Percentiles rank a stretch among this genome's conserved stretches.
phyloP scores from a whole-genome alignment of 768 basidiomycete genomes.

The Trametes meyenii region DNA sequence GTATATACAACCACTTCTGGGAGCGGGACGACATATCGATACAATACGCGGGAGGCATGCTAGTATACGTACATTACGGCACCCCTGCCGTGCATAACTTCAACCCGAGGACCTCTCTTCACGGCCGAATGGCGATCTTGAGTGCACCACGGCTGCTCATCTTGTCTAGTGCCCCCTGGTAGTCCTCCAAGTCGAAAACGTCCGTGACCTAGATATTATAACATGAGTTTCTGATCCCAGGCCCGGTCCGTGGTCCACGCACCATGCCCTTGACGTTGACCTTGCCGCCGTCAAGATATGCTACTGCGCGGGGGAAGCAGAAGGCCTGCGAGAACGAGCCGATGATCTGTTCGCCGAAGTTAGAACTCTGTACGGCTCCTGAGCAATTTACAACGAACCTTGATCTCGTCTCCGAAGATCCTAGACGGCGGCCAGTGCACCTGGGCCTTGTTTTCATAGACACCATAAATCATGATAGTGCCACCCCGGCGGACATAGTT shows the following conservation, averaged over 20 bases:
- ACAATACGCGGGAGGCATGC: conserved; percentile 5
- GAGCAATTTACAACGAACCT: conserved; percentile 34
- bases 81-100: not conserved
- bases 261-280: conserved; percentile 83
- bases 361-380: too few relatives aligned
- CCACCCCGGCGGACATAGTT: conserved; percentile 90
- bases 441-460: conserved; percentile 83
- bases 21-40: conserved; percentile 8
- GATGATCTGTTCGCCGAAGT: conserved; percentile 58
- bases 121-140: conserved; percentile 55
- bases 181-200: conserved; percentile 60
- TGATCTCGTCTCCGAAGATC: conserved; percentile 77
- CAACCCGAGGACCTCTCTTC: not conserved
- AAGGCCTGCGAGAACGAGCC: conserved; percentile 91
- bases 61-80: conserved; percentile 12
- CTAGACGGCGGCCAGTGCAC: conserved; percentile 89
- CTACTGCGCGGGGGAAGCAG: conserved; percentile 91
- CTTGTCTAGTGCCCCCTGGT: conserved; percentile 67
- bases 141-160: conserved; percentile 60
- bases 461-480: conserved; percentile 87
- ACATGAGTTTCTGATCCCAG: too few relatives aligned
- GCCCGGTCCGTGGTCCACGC: conserved; percentile 20
- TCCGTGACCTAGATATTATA: conserved; percentile 49
- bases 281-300: conserved; percentile 86
- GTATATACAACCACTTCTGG: conserved; percentile 8